These are phyloP conservation scores for Podila epicladia DNA, from an alignment of 192 early-diverging fungal species.

Conservation along the genomic window DNA sequence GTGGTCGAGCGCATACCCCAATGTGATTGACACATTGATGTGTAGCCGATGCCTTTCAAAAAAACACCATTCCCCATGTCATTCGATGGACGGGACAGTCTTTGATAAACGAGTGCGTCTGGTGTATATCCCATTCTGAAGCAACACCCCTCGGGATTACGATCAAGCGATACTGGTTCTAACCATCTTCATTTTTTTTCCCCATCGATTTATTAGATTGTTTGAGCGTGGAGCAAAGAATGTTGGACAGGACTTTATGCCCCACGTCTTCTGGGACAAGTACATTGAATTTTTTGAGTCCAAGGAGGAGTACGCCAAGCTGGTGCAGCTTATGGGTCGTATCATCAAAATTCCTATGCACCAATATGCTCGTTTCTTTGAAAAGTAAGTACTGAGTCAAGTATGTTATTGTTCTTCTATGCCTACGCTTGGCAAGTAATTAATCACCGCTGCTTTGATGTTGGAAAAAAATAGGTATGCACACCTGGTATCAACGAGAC, in stretches of 20 bases:
- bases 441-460: neutral
- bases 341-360: constrained; percentile 79
- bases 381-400: constrained; percentile 58
- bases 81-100: constrained; percentile 1
- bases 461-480: constrained; percentile 56
- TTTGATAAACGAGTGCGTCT: neutral
- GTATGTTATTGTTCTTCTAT: neutral
- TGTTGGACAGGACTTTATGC: constrained; percentile 75
- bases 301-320: constrained; percentile 46
- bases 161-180: neutral
- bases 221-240: constrained; percentile 72
- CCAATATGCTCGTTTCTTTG: constrained; percentile 77
- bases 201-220: constrained; percentile 52
- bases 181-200: constrained; percentile 28
- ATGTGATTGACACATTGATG: too few species aligned
- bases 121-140: constrained; percentile 1
- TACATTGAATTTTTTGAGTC: constrained; percentile 64
- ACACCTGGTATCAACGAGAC: constrained; percentile 59
- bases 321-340: constrained; percentile 68
- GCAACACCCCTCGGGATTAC: neutral
- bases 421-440: too few species aligned
- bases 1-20: too few species aligned
- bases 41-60: too few species aligned
- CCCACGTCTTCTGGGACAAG: constrained; percentile 73
- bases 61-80: neutral